Evolutionary conservation across 106 monocot genomes (phyloP).

Genomic region (Acorus gramineus): DNA sequence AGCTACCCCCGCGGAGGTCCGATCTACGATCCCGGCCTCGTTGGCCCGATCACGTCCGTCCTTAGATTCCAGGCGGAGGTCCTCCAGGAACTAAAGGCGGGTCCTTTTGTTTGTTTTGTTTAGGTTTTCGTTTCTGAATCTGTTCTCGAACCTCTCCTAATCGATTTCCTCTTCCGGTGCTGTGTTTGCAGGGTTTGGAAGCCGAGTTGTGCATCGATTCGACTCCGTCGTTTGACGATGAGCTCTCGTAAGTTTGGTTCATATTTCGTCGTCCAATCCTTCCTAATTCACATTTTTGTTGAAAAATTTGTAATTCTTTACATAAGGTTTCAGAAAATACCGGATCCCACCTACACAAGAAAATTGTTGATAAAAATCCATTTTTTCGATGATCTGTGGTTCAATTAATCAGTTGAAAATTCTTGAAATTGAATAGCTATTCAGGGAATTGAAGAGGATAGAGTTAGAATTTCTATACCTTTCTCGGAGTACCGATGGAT

Average conservation of each 20-base stretch:
- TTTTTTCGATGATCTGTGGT: too few relatives aligned
- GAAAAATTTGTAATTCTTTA: too few relatives aligned
- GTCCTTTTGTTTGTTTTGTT: background rate
- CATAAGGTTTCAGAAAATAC: too few relatives aligned
- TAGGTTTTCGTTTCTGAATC: background rate
- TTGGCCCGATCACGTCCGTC: conserved; percentile 48
- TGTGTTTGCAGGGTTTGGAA: conserved; percentile 25
- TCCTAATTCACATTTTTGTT: too few relatives aligned
- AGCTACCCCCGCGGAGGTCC: conserved; percentile 78
- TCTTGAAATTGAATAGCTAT: too few relatives aligned
- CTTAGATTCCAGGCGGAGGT: conserved; percentile 47
- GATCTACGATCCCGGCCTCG: conserved; percentile 46
- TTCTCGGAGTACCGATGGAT: too few relatives aligned
- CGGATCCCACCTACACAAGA: too few relatives aligned
- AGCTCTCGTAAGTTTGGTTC: conserved; percentile 31
- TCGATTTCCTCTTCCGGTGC: conserved; percentile 1
- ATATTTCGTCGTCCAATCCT: background rate
- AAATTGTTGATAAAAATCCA: too few relatives aligned
- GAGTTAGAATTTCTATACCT: too few relatives aligned
- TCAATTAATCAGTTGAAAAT: too few relatives aligned
- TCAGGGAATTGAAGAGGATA: too few relatives aligned
- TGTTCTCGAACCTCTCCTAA: background rate
- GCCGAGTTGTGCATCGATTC: conserved; percentile 19
- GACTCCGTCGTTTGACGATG: conserved; percentile 34
- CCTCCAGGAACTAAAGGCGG: conserved; percentile 36